Evolutionary conservation across 2,329 filamentous ascomycete genomes (phyloP), one percentile per base, ranked within the genome.

Genomic region (Hymenoscyphus repandus): DNA sequence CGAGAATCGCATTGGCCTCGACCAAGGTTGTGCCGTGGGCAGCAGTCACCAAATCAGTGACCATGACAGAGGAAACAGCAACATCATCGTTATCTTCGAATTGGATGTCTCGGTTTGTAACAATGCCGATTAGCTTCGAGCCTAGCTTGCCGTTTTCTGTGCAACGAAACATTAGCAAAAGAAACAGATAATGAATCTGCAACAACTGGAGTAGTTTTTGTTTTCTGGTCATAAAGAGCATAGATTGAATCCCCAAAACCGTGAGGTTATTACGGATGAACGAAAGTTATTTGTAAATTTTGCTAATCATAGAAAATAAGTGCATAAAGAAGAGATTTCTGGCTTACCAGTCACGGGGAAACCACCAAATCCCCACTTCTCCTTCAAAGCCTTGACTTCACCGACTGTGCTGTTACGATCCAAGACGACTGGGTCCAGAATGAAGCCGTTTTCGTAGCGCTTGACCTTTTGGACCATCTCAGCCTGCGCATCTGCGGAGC

Each of bases 391-490:
- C 72, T 87, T 92, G 52, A 90, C 92, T 72, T 97, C 91, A 47
- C 82, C 89, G 51, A 99, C 88, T 36, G 92, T 96, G 58, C 90
- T 95, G 60, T 79, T 81, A 54, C 88, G 88, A 65, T 82, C 86
- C 64, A 99, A 89, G 66, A 97, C 91, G 51, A 99, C 83, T 39
- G 93, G 93, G 67, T 99, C 95, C 42, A 90, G 78, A 68, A 99
- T 99, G 78, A 99, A 99, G 63, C 93, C 93, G 75, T 99, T 99
- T 77, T 99, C 93, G 72, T 90, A 99, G 66, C 93, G 83, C 86
- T 99, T 99, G 64, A 99, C 93, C 78, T 96, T 97, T 72, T 90
- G 83, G 61, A 99, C 89, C 93, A 99, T 99, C 76, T 96, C 91
- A 60, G 93, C 93, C 77, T 99, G 93, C 50, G 89, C 88, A 27